Base-by-base conservation (phyloP, 2,329 filamentous ascomycete genomes). In the Cyclaneusma minus region DNA sequence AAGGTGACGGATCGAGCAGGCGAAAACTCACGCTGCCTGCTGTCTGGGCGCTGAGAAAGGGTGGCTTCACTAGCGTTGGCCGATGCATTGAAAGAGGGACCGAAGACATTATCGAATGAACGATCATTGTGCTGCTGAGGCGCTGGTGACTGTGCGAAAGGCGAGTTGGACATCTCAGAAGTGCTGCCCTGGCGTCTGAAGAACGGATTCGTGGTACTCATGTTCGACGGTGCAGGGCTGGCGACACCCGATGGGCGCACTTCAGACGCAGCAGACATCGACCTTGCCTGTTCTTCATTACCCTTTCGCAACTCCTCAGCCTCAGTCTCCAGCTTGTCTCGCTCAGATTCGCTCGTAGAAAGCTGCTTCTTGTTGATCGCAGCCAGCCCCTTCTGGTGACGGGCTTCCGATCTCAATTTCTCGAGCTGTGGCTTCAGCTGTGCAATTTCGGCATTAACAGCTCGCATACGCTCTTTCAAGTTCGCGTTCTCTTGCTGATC, bases 291-390 rank as follows among this genome's bases (percentile, higher is more conserved):
- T 33, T 71, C 74, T 44, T 68, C 69, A 39, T 58, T 70, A 42
- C 56, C 68, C 60, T 63, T 76, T 48, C 55, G 64, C 36, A 76
- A 64, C 27, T 70, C 72, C 31, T 74, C 74, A 22, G 77, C 75
- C 49, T 95, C 87, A 2, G 61, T 58, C 56, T 84, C 85, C 20
- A 93, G 60, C 58, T 82, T 87, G 33, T 95, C 87, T 16, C 81
- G 70, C 49, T 95, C 87, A 24, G 68, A 69, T 51, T 98, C 89
- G 30, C 78, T 82, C 1, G 85, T 94, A 18, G 77, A 70, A 33
- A 95, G 60, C 54, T 98, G 89, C 58, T 98, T 98, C 63, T 91
- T 95, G 57, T 94, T 94, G 56, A 98, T 98, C 22, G 89, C 85
- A 16, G 92, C 87, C 37, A 95, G 63, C 11, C 89, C 89, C 56